phyloP scores from a whole-genome alignment of 345 rosid species.

The Populus deltoides region DNA sequence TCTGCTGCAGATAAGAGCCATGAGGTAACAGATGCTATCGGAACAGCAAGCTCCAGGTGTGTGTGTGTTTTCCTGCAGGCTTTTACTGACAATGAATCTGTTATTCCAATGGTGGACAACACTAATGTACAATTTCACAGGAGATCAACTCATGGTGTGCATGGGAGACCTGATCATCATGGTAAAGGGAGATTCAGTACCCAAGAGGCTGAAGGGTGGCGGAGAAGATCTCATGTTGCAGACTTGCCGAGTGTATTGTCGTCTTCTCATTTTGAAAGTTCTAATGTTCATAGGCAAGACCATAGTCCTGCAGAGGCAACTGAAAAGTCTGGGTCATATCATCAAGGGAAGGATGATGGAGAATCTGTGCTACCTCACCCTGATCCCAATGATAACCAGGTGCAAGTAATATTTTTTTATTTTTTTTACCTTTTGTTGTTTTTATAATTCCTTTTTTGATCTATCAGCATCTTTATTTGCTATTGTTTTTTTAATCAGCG shows the following conservation, averaged over 20 bases:
- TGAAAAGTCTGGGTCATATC: constrained; percentile 33
- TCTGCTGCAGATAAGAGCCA: constrained; percentile 41
- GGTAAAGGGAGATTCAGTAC: constrained; percentile 48
- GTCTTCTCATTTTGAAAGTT: constrained; percentile 37
- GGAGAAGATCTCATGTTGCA: constrained; percentile 39
- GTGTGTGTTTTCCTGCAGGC: constrained; percentile 20
- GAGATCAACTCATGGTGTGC: constrained; percentile 57
- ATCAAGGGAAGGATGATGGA: constrained; percentile 40
- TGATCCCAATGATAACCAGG: constrained; percentile 55
- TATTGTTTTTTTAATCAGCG: constrained; percentile 42
- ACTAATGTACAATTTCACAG: constrained; percentile 48
- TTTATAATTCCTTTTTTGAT: neutral
- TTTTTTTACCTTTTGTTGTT: neutral
- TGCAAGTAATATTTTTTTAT: constrained; percentile 35
- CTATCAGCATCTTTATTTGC: neutral
- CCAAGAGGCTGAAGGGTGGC: constrained; percentile 60
- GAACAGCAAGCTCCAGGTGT: constrained; percentile 55
- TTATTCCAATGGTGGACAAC: constrained; percentile 25
- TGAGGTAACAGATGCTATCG: constrained; percentile 34
- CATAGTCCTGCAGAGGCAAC: constrained; percentile 25
- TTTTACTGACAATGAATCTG: constrained; percentile 23
- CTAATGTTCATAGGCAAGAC: constrained; percentile 39
- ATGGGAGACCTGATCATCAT: constrained; percentile 53
- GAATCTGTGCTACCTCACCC: constrained; percentile 33
- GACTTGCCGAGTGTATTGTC: constrained; percentile 32